phyloP scores from a whole-genome alignment of 2,329 filamentous ascomycete species.

The Xylaria sp. region DNA sequence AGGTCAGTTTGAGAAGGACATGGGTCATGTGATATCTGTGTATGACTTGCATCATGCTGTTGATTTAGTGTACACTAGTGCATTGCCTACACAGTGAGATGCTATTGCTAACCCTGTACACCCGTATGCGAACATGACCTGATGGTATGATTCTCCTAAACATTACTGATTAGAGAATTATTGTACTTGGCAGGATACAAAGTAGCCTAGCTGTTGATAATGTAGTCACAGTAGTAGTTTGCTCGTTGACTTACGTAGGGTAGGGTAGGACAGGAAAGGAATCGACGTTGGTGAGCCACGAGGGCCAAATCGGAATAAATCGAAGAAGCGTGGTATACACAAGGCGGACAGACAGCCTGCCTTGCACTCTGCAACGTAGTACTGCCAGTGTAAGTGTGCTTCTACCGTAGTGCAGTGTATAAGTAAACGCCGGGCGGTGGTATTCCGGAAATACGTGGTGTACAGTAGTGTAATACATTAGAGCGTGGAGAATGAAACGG shows the following conservation, averaged over 20 bases:
- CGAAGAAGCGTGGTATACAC: background rate
- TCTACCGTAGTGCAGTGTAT: too few relatives aligned
- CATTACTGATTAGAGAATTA: background rate
- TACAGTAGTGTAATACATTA: background rate
- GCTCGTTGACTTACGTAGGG: background rate
- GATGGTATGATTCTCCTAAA: background rate
- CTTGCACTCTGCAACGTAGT: too few relatives aligned
- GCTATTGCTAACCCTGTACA: background rate
- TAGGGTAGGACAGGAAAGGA: background rate
- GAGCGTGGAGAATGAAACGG: constrained; percentile 7
- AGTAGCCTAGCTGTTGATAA: background rate
- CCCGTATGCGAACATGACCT: constrained; percentile 13
- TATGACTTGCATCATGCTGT: background rate
- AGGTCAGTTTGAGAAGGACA: background rate
- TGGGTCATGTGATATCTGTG: constrained; percentile 4
- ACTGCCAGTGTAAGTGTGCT: too few relatives aligned
- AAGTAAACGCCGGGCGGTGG: too few relatives aligned
- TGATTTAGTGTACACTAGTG: background rate
- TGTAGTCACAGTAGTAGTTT: background rate
- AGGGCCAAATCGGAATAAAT: background rate
- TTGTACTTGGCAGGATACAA: background rate
- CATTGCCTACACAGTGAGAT: background rate
- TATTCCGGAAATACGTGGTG: background rate
- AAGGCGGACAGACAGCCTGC: background rate
- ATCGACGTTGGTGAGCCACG: background rate